phyloP scores from a whole-genome alignment of 257 asterid species.

The Scutellaria baicalensis region DNA sequence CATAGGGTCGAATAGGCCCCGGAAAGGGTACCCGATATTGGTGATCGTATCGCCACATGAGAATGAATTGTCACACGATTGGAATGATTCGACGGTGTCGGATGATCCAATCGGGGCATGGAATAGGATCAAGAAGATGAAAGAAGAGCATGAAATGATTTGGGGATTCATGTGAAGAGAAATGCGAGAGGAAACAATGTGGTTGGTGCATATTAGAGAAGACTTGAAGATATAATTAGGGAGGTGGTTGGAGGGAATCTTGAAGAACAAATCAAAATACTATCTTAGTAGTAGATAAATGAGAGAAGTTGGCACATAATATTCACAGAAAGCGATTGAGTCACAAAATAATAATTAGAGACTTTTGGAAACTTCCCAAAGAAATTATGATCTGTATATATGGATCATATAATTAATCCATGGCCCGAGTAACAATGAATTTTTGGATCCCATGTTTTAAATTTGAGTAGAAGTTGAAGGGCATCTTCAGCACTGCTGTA shows the following conservation, averaged over 20 bases:
- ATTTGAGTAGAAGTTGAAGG: no score
- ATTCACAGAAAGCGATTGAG: slow-evolving; percentile 15
- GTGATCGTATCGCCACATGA: slow-evolving; percentile 39
- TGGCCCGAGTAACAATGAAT: neutral
- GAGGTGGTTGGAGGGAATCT: slow-evolving; percentile 20
- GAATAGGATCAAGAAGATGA: slow-evolving; percentile 17
- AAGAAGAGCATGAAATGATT: slow-evolving; percentile 2
- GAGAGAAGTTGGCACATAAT: slow-evolving; percentile 11
- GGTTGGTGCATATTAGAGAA: neutral
- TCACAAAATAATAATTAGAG: neutral
- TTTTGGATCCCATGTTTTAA: neutral
- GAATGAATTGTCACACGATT: slow-evolving; percentile 33
- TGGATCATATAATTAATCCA: no score
- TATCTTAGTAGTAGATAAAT: neutral
- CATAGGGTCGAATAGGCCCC: slow-evolving; percentile 26
- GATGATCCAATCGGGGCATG: slow-evolving; percentile 16
- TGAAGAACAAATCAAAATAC: slow-evolving; percentile 3
- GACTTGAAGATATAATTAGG: neutral
- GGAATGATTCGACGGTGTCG: slow-evolving; percentile 15
- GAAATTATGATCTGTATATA: neutral
- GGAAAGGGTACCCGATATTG: slow-evolving; percentile 52
- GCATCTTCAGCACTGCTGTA: no score
- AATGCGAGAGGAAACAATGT: neutral
- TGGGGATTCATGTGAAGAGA: slow-evolving; percentile 28
- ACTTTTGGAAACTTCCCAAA: slow-evolving; percentile 11